Conservation (phyloP, 1,284 basidiomycete species). For the Leccinum pallidistipes region DNA sequence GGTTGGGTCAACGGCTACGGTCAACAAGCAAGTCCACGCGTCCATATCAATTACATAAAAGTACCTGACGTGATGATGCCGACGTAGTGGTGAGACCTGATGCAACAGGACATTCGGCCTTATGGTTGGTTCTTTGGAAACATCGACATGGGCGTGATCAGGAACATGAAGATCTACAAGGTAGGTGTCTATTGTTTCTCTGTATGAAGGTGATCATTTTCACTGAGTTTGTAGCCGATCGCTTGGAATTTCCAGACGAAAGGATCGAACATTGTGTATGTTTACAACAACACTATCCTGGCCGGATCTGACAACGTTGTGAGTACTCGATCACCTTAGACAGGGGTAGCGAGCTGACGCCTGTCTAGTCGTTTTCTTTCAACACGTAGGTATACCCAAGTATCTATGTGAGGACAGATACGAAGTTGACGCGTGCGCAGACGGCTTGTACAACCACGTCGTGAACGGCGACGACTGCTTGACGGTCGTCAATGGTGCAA, state of each 20-base stretch:
- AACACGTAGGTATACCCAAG: constrained; percentile 48
- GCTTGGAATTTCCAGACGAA: constrained; percentile 59
- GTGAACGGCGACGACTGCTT: constrained; percentile 64
- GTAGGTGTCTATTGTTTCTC: constrained; percentile 28
- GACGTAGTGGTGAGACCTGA: constrained; percentile 58
- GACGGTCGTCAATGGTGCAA: constrained; percentile 56
- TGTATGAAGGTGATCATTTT: background rate
- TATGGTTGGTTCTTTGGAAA: constrained; percentile 30
- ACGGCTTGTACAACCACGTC: constrained; percentile 44
- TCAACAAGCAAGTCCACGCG: constrained; percentile 43
- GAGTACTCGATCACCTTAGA: background rate
- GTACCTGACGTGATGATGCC: background rate
- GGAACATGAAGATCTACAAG: constrained; percentile 62
- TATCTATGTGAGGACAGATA: background rate
- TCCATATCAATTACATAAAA: background rate
- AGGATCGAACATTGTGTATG: constrained; percentile 49
- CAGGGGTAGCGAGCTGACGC: background rate
- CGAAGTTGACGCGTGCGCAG: background rate
- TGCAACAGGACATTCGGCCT: constrained; percentile 45
- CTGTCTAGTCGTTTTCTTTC: constrained; percentile 54
- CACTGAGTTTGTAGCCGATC: constrained; percentile 44
- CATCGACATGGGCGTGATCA: constrained; percentile 53
- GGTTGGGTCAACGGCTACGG: constrained; percentile 65
- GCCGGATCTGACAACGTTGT: constrained; percentile 44
- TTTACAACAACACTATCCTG: constrained; percentile 54